These are phyloP conservation scores for Spergularia marina DNA, from an alignment of 148 eudicot genomes.

Conservation along the genomic window DNA sequence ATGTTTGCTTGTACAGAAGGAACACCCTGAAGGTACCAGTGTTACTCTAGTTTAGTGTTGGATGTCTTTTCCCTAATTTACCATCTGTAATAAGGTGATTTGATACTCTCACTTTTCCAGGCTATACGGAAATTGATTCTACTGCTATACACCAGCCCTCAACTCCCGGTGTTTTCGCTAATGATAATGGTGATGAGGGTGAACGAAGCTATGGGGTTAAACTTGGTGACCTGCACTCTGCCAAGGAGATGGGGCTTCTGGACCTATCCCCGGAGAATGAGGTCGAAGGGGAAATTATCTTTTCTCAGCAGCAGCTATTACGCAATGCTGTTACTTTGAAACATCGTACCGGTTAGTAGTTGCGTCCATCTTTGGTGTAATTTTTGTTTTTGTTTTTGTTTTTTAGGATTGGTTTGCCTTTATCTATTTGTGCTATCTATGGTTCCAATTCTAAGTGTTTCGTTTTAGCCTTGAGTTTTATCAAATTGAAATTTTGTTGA, in stretches of 20 bases:
- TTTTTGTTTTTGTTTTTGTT: neutral
- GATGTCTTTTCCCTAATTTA: constrained; percentile 10
- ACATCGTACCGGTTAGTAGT: constrained; percentile 53
- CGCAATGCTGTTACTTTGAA: constrained; percentile 58
- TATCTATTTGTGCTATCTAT: neutral
- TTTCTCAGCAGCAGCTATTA: constrained; percentile 57
- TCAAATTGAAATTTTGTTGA: constrained; percentile 6
- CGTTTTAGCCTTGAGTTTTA: neutral
- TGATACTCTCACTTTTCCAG: constrained; percentile 39
- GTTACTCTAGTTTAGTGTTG: constrained; percentile 20
- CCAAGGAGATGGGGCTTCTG: constrained; percentile 40
- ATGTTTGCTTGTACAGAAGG: constrained; percentile 25
- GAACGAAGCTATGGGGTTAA: constrained; percentile 30
- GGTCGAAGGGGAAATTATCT: constrained; percentile 88
- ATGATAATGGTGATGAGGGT: constrained; percentile 28
- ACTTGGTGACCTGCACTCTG: constrained; percentile 40
- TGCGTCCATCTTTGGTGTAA: constrained; percentile 12
- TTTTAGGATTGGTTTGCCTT: neutral
- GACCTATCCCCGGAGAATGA: constrained; percentile 67
- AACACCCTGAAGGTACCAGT: constrained; percentile 38
- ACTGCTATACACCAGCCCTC: constrained; percentile 33
- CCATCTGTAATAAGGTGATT: constrained; percentile 21
- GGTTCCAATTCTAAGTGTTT: neutral
- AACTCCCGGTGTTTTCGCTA: constrained; percentile 18
- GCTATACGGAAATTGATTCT: constrained; percentile 33